Percentiles rank a stretch among this genome's conserved stretches.
Evolutionary conservation across 2,329 filamentous ascomycete genomes (phyloP).

Genomic region (Aspergillus amoenus): DNA sequence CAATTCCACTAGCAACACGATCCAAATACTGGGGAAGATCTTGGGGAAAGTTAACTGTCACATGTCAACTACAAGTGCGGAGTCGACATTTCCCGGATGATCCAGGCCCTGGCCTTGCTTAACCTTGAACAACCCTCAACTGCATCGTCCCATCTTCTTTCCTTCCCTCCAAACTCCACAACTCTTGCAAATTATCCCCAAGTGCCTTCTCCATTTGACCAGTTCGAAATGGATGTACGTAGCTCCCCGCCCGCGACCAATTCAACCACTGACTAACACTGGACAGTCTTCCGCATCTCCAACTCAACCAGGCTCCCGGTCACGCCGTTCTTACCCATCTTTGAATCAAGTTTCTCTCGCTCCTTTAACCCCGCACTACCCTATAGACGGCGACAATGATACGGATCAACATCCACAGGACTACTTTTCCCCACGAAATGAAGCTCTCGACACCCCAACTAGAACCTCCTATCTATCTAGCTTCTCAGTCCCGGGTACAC

Average conservation of each 20-base stretch:
- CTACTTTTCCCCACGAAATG: constrained; percentile 29
- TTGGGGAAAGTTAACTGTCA: constrained; percentile 2
- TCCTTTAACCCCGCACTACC: constrained; percentile 56
- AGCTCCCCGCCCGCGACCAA: not conserved
- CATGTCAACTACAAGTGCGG: constrained; percentile 8
- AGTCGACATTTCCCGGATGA: constrained; percentile 8
- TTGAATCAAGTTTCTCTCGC: constrained; percentile 61
- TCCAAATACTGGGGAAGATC: not conserved
- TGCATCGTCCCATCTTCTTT: not conserved
- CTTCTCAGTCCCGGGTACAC: constrained; percentile 42
- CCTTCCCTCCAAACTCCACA: not conserved
- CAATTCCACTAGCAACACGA: not conserved
- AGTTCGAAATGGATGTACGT: constrained; percentile 12
- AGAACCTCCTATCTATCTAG: constrained; percentile 42
- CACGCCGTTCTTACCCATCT: constrained; percentile 59
- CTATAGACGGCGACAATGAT: constrained; percentile 48
- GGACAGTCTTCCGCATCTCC: constrained; percentile 2
- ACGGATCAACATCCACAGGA: constrained; percentile 23
- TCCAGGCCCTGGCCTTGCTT: not conserved
- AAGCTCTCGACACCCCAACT: constrained; percentile 29
- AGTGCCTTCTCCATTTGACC: not conserved
- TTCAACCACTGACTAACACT: not conserved
- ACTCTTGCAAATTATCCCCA: not conserved
- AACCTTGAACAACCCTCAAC: not conserved
- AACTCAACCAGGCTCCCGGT: constrained; percentile 33